A percentile compares a stretch with the other conserved stretches of the same genome.
Conservation (phyloP, 176 grass and related monocot genomes). For the Rhynchospora tenuis region DNA sequence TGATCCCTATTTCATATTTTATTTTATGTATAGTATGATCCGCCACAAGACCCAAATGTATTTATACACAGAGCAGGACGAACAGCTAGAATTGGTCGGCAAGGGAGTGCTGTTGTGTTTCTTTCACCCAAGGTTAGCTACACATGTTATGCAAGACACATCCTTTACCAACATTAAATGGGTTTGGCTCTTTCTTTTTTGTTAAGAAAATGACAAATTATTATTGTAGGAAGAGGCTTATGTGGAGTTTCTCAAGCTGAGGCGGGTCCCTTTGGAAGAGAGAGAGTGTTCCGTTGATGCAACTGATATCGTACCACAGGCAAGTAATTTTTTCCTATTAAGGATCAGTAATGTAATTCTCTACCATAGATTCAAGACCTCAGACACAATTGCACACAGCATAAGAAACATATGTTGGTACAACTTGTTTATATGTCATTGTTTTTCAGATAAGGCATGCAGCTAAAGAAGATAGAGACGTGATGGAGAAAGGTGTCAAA, state of each 20-base stretch:
- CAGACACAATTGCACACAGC: constrained; percentile 14
- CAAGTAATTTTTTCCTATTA: constrained; percentile 13
- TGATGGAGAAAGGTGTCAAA: constrained; percentile 94
- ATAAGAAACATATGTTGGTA: constrained; percentile 4
- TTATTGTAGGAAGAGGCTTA: constrained; percentile 73
- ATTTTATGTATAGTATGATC: constrained; percentile 63
- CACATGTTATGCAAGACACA: background rate
- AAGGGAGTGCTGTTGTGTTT: constrained; percentile 91
- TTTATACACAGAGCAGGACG: constrained; percentile 91
- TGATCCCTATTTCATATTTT: background rate
- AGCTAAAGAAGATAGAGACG: constrained; percentile 73
- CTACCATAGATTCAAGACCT: background rate
- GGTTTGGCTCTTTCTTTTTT: constrained; percentile 3
- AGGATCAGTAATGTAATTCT: constrained; percentile 4
- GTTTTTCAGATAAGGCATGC: constrained; percentile 62
- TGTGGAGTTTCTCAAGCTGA: constrained; percentile 77
- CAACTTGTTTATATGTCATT: constrained; percentile 4
- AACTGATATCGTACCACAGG: constrained; percentile 66
- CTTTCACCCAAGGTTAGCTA: constrained; percentile 71
- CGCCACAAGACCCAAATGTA: constrained; percentile 96
- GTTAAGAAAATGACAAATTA: background rate
- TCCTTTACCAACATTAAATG: background rate
- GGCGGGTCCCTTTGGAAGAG: constrained; percentile 75
- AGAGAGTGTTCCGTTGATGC: constrained; percentile 35
- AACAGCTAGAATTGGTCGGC: constrained; percentile 77